phyloP scores from a whole-genome alignment of 2,329 filamentous ascomycete genomes.

The Escovopsis sp. region DNA sequence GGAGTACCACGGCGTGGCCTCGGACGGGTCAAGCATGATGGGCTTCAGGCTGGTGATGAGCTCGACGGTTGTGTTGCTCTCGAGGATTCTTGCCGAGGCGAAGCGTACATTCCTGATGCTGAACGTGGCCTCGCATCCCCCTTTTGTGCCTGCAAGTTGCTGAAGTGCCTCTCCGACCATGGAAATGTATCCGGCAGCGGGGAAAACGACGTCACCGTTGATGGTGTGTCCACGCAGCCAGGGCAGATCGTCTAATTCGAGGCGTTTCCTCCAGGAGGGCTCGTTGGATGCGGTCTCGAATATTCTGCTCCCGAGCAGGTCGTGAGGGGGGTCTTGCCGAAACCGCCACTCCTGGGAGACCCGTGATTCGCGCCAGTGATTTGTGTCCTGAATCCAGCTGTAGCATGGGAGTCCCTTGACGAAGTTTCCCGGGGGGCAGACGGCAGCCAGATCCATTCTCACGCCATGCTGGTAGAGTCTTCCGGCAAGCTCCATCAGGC shows the following conservation, averaged over 20 bases:
- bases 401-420: slow-evolving; percentile 21
- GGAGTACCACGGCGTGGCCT: slow-evolving; percentile 13
- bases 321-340: slow-evolving; percentile 20
- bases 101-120: slow-evolving; percentile 11
- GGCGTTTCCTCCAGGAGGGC: slow-evolving; percentile 11
- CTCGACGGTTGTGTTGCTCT: slow-evolving; percentile 13
- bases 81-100: slow-evolving; percentile 15
- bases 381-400: slow-evolving; percentile 21
- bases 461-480: slow-evolving; percentile 8
- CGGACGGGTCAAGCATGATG: slow-evolving; percentile 7
- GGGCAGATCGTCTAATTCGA: slow-evolving; percentile 8
- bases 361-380: slow-evolving; percentile 19
- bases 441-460: slow-evolving; percentile 5
- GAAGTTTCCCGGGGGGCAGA: slow-evolving; percentile 4
- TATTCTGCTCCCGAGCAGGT: slow-evolving; percentile 18
- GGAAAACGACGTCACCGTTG: slow-evolving; percentile 22
- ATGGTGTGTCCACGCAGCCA: slow-evolving; percentile 25
- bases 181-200: slow-evolving; percentile 21
- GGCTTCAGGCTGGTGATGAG: slow-evolving; percentile 15
- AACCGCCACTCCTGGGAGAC: slow-evolving; percentile 17
- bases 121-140: background rate
- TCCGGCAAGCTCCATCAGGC: slow-evolving; percentile 13
- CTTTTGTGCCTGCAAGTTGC: slow-evolving; percentile 7
- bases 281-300: background rate
- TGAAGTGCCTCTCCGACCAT: slow-evolving; percentile 18